Percentiles rank a stretch among this genome's conserved stretches.
phyloP scores from a whole-genome alignment of 2,329 filamentous ascomycete genomes.

The Fusarium burgessii region DNA sequence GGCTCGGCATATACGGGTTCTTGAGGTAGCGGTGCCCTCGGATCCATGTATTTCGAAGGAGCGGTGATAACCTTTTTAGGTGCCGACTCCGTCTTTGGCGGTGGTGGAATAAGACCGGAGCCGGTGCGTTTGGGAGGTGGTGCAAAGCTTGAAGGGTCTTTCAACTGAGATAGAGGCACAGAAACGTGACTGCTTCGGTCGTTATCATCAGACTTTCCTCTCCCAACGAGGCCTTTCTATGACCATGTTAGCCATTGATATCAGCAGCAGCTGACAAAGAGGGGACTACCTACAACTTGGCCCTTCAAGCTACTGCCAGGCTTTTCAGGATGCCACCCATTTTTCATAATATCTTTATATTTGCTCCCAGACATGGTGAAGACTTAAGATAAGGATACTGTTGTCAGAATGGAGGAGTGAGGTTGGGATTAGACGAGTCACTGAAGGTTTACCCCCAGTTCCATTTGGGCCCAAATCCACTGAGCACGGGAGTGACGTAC shows the following conservation, averaged over 20 bases:
- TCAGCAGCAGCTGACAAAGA: neutral
- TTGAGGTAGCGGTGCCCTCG: constrained; percentile 36
- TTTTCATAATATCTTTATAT: constrained; percentile 62
- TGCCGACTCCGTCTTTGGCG: constrained; percentile 44
- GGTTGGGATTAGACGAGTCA: constrained; percentile 1
- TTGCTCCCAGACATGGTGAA: constrained; percentile 54
- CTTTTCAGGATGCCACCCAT: constrained; percentile 66
- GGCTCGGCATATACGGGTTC: constrained; percentile 21
- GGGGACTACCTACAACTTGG: constrained; percentile 55
- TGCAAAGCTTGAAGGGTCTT: constrained; percentile 81
- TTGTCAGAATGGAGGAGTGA: constrained; percentile 2
- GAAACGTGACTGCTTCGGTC: constrained; percentile 55
- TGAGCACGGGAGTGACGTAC: constrained; percentile 36
- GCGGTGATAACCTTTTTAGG: constrained; percentile 47
- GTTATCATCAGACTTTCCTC: constrained; percentile 52
- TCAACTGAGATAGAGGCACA: constrained; percentile 75
- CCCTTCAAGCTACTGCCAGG: constrained; percentile 54
- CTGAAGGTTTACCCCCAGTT: constrained; percentile 18
- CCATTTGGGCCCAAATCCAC: constrained; percentile 19
- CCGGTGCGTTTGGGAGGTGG: constrained; percentile 77
- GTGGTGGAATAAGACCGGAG: constrained; percentile 50
- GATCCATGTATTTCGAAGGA: constrained; percentile 52
- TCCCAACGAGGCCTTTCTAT: constrained; percentile 61
- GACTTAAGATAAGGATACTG: neutral
- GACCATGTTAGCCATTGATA: constrained; percentile 7